Base-by-base conservation (phyloP, 345 rosid species). In the Aquilaria malaccensis region DNA sequence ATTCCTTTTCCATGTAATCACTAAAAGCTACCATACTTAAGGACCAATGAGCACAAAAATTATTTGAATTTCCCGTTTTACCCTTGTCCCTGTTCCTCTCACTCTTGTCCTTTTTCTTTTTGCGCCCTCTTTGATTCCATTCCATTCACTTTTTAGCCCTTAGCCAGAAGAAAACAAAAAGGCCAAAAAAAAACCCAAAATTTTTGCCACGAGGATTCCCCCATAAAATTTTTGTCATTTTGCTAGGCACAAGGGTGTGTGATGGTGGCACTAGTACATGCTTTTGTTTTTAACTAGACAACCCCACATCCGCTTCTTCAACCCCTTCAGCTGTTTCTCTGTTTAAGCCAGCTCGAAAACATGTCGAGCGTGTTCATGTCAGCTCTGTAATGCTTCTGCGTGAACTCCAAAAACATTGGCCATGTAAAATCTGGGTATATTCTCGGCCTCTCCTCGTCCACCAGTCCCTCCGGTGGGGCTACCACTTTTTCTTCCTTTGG, bases 381-480 rank as follows among this genome's bases (percentile, higher is more conserved):
- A 33, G 96, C 93, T 67, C 96, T 76, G 77, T 88, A 88, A 60
- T 88, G 88, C 76, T 86, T 88, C 61, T 88, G 96, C 11, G 93
- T 86, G 76, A 88, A 88, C 54, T 86, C 96, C 32, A 84, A 93
- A 11, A 88, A 68, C 80, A 78, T 73, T 55, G 91, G 78, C 96
- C 96, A 88, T 47, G 96, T 85, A 70, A 88, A 88, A 73, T 88
- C 97, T 33, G 97, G 97, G 61, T 86, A 88, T 50, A 52, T 69
- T 68, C 99, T 80, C 52, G 91, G 89, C 37, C 75, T 64, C 57
- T 9, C 43, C 6, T 52, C 41, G 74, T 79, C 84, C 76, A 86
- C 81, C 65, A 94, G 75, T 64, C 88, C 87, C 0, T 56, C 55
- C 14, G 97, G 99, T 67, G 99, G 95, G 60, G 74, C 76, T 56